Evolutionary conservation across 2,329 filamentous ascomycete species (phyloP), one percentile per base, ranked within the genome.

Genomic region (Trichoderma oligosporum): DNA sequence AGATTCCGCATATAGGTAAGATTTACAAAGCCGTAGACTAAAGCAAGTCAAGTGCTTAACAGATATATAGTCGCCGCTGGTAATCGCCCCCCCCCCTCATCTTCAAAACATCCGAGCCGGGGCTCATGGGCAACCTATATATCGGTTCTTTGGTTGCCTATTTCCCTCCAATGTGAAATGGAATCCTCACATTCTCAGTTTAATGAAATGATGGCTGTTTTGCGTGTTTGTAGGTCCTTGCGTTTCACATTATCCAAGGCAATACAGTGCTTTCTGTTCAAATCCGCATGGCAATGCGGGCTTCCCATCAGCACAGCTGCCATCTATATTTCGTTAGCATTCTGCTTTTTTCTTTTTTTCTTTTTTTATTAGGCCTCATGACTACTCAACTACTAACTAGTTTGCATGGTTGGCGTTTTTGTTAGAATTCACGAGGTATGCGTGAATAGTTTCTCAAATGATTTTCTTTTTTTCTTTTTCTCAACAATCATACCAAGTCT

Each of bases 1-100:
- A 22, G 69, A 74, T 62, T 72, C 72, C 14, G 72, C 71, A 5
- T 74, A 73, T 41, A 71, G 72, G 72, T 73, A 64, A 62, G 65
- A 52, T 25, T 22, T 14, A 9, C 7, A 20, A 29, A 4, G 4
- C 9, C 7, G 11, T 18, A 7, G 14, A 7, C 18, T 4, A 33
- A 20, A 7, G 35, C 25, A 7, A 33, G 24, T 38, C 18, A n/a
- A 35, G 20, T 29, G 9, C 16, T 24, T 35, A 24, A 54, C 60
- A 38, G 52, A 41, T 9, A 16, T 27, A 52, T 8, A 73, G 71
- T 52, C 71, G 71, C n/a, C 71, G 71, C 41, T 73, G 71, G 71
- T 73, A 63, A 42, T 52, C 7, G 8, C 8, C 7, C 33, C 27
- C 16, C 14, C 2, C 27, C 4, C n/a, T 14, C 4, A 25, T 44